Evolutionary conservation across 1,284 basidiomycete genomes (phyloP).

Genomic region (Boletellus sp.): DNA sequence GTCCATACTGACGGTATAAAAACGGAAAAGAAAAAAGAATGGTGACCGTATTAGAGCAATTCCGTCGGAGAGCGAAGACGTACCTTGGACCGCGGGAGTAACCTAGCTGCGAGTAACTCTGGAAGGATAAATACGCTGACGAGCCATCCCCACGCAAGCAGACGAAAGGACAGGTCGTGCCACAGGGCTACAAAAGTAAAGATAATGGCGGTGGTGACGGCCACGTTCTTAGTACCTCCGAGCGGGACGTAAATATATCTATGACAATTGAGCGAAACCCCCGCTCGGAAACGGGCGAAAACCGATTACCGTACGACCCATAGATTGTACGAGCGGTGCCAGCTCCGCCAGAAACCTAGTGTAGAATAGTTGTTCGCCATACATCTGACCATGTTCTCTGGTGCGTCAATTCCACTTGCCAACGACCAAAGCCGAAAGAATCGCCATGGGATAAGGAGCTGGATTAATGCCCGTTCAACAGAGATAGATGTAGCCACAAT

Average conservation of each 20-base stretch:
- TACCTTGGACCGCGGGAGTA: constrained; percentile 67
- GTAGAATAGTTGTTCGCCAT: constrained; percentile 98
- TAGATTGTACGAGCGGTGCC: constrained; percentile 96
- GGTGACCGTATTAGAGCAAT: background rate
- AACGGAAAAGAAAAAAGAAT: constrained; percentile 1
- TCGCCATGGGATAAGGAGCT: constrained; percentile 96
- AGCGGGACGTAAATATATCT: constrained; percentile 96
- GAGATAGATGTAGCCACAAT: too few species aligned
- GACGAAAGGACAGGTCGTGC: constrained; percentile 89
- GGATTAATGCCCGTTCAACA: background rate
- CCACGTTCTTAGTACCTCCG: constrained; percentile 70
- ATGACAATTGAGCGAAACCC: background rate
- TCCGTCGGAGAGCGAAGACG: constrained; percentile 23
- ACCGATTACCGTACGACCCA: constrained; percentile 81
- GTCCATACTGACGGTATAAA: constrained; percentile 54
- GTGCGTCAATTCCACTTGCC: constrained; percentile 85
- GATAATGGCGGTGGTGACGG: constrained; percentile 74
- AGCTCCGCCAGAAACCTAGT: constrained; percentile 91
- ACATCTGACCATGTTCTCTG: constrained; percentile 98
- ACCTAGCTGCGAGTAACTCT: constrained; percentile 65
- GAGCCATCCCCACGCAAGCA: constrained; percentile 97
- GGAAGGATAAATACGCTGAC: constrained; percentile 89
- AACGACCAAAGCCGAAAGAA: constrained; percentile 97
- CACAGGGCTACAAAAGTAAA: constrained; percentile 99
- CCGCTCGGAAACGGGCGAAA: background rate